Base-by-base conservation (phyloP, 129 eudicot species). In the Artemisia annua region DNA sequence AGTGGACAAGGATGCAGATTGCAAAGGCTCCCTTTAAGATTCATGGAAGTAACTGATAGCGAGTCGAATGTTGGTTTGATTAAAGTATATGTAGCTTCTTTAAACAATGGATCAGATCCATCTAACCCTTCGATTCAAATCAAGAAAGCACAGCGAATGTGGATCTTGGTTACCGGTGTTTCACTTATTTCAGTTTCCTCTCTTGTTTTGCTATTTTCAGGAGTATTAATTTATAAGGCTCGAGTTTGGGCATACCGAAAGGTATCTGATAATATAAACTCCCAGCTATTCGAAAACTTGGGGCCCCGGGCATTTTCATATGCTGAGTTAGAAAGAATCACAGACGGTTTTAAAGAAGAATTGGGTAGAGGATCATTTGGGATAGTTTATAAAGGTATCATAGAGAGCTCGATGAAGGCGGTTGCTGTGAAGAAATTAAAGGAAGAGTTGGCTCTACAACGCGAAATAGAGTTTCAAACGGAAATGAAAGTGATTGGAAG, bases 351-450 rank as follows among this genome's bases (percentile, higher is more conserved):
- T 55, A 69, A 60, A 20, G 84, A 79, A 61, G 82, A 75, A 48
- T 8, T 83, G 9, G 87, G 87, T 1, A 79, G 82, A 53, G 84
- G 87, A 44, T 64, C 87, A 5, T 84, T 71, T 28, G 88, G 88
- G 39, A 58, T 78, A 2, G 85, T 84, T 35, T 84, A 66, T 32
- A 84, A 80, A 73, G 88, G 88, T 3, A 17, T 56, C 12, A 32
- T 83, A 14, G 46, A 66, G 32, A 73, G 56, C 57, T 57, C 67
- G n/a, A 71, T 17, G 49, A 71, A 77, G 44, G 24, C 48, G 1
- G 78, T 84, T 4, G 88, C 85, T 0, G 76, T 71, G 66, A 71
- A 71, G 57, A 71, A 57, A 57, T 19, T 84, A 4, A 79, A 75
- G 67, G 70, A 73, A 74, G 70, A 54, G 39, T 44, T 78, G 54